Conservation (phyloP, 306 rosid genomes). For the Potentilla sterilis region DNA sequence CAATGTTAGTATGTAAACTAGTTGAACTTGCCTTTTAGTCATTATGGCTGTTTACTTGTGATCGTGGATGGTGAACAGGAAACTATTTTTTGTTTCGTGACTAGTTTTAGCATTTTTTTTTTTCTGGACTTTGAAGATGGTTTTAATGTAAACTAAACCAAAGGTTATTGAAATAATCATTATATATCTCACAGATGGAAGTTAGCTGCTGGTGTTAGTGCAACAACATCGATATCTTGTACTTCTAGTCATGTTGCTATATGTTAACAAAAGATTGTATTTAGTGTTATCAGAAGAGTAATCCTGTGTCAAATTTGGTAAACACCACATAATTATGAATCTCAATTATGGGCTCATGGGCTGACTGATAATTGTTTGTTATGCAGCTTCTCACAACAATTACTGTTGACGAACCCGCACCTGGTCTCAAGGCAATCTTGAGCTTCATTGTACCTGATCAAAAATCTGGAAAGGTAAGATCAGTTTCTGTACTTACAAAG, state of each 20-base stretch:
- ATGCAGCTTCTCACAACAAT: slow-evolving; percentile 65
- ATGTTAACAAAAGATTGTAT: background rate
- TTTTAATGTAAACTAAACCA: background rate
- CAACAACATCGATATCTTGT: background rate
- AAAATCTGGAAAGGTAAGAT: slow-evolving; percentile 83
- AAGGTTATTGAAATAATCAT: background rate
- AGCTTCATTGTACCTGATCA: slow-evolving; percentile 85
- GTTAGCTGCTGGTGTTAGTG: background rate
- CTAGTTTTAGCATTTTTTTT: background rate
- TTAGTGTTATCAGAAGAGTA: background rate
- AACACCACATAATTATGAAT: background rate
- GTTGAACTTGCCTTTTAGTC: background rate
- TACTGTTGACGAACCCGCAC: slow-evolving; percentile 90
- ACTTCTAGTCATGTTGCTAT: background rate
- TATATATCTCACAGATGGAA: no score
- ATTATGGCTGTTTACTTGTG: no score
- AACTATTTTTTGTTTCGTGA: background rate
- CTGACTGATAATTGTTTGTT: slow-evolving; percentile 21
- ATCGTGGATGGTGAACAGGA: background rate
- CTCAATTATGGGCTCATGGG: background rate
- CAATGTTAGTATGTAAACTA: background rate
- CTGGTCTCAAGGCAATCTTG: slow-evolving; percentile 84
- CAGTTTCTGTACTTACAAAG: background rate
- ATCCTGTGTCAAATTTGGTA: background rate
- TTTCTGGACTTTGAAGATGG: background rate